phyloP scores from a whole-genome alignment of 2,329 filamentous ascomycete genomes.

The Nakataea oryzae region DNA sequence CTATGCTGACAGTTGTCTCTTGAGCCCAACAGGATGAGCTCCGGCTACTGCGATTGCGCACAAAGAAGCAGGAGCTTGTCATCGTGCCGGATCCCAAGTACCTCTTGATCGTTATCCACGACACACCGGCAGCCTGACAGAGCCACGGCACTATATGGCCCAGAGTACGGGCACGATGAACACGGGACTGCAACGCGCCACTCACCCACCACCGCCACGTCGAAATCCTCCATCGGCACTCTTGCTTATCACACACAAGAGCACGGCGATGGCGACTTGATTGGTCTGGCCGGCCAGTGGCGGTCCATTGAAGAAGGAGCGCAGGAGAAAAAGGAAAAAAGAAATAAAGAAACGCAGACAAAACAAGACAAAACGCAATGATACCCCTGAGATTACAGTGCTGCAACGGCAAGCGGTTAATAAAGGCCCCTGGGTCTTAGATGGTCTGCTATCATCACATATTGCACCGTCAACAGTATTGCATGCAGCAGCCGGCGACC shows the following conservation, averaged over 20 bases:
- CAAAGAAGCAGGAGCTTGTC: conserved; percentile 77
- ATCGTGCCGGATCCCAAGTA: conserved; percentile 75
- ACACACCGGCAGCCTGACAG: conserved; percentile 53
- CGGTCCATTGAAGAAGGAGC: not conserved
- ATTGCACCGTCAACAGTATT: not conserved
- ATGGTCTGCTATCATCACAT: not conserved
- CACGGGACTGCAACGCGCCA: not conserved
- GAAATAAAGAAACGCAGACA: too few relatives aligned
- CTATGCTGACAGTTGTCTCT: not conserved
- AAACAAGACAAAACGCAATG: not conserved
- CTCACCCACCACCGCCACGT: not conserved
- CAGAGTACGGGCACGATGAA: not conserved
- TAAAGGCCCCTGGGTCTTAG: not conserved
- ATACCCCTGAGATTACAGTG: not conserved
- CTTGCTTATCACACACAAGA: not conserved
- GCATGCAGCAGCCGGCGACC: not conserved
- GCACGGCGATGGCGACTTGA: not conserved
- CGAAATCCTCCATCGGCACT: not conserved
- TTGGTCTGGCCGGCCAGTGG: not conserved
- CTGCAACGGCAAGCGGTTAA: not conserved
- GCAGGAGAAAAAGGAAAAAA: not conserved
- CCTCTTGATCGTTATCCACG: conserved; percentile 69
- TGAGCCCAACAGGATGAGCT: conserved; percentile 51
- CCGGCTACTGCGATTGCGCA: conserved; percentile 64
- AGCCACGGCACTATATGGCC: not conserved